Conservation (phyloP, 805 yeast genomes). For the Schwanniomyces polymorphus region DNA sequence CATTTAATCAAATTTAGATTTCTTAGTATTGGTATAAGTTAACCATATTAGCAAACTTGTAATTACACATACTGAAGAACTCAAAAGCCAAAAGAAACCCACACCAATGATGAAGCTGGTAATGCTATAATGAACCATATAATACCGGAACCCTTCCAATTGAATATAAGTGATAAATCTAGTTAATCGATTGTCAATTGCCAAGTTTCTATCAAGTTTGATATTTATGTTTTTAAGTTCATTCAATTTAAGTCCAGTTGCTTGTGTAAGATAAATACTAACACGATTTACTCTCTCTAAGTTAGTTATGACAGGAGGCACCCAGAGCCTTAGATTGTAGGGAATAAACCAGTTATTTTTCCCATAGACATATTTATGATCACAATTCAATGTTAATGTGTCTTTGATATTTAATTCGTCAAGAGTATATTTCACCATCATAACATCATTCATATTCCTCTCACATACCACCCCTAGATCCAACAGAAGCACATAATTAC, state of each 20-base stretch:
- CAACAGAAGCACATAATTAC: conserved; percentile 14
- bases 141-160: conserved; percentile 45
- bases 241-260: neutral
- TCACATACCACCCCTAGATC: conserved; percentile 26
- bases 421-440: conserved; percentile 9
- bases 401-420: conserved; percentile 4
- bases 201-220: conserved; percentile 5
- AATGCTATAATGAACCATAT: conserved; percentile 33
- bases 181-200: conserved; percentile 15
- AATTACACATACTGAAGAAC: conserved; percentile 28
- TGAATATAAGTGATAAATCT: conserved; percentile 20
- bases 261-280: neutral
- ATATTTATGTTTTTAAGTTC: neutral
- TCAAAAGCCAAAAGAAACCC: conserved; percentile 33
- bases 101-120: conserved; percentile 37
- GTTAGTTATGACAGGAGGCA: conserved; percentile 28
- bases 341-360: conserved; percentile 34
- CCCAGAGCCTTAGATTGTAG: conserved; percentile 35
- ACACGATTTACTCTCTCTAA: conserved; percentile 13
- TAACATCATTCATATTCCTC: conserved; percentile 14
- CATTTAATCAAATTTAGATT: conserved; percentile 4
- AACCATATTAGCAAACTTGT: conserved; percentile 24
- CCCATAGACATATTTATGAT: conserved; percentile 26
- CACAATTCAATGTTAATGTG: conserved; percentile 27
- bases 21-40: conserved; percentile 1